phyloP scores from a whole-genome alignment of 2,329 filamentous ascomycete genomes.

The Exutisphaerella laricina region DNA sequence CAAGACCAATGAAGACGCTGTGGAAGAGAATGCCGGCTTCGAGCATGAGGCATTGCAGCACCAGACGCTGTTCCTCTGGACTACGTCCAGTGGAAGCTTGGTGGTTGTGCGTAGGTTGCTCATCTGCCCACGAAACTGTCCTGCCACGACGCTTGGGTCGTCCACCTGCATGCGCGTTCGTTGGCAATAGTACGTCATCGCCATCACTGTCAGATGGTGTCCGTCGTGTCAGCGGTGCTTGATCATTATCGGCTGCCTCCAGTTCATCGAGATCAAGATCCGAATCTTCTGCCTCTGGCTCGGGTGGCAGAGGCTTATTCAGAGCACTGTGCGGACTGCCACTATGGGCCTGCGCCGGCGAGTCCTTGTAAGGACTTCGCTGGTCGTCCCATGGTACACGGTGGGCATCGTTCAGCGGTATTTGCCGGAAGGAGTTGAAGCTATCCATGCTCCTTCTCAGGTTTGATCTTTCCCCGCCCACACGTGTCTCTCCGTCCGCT shows the following conservation, averaged over 20 bases:
- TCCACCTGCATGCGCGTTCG: constrained; percentile 15
- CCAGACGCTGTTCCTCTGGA: constrained; percentile 53
- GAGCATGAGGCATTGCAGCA: constrained; percentile 67
- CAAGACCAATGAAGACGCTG: constrained; percentile 70
- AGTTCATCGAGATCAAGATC: constrained; percentile 34
- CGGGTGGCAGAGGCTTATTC: constrained; percentile 31
- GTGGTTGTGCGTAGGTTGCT: constrained; percentile 7
- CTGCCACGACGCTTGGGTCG: constrained; percentile 13
- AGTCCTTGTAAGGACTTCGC: constrained; percentile 20
- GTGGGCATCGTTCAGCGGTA: constrained; percentile 16
- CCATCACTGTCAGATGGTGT: constrained; percentile 13
- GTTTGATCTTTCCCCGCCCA: constrained; percentile 13
- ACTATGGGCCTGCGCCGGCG: constrained; percentile 9
- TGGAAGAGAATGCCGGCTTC: constrained; percentile 77
- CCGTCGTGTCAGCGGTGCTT: constrained; percentile 21
- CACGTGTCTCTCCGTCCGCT: constrained; percentile 16
- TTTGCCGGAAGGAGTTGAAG: constrained; percentile 27
- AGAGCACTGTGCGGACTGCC: constrained; percentile 12
- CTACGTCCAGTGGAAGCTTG: constrained; percentile 12
- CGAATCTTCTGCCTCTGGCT: constrained; percentile 28
- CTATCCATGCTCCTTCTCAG: constrained; percentile 21
- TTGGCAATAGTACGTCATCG: constrained; percentile 7
- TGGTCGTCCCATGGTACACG: constrained; percentile 17
- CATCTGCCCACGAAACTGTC: constrained; percentile 21
- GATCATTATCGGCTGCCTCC: constrained; percentile 23